Evolutionary conservation across 441 rosid genomes (phyloP), one percentile per base, ranked within the genome.

Genomic region (Raphanus hybrid): DNA sequence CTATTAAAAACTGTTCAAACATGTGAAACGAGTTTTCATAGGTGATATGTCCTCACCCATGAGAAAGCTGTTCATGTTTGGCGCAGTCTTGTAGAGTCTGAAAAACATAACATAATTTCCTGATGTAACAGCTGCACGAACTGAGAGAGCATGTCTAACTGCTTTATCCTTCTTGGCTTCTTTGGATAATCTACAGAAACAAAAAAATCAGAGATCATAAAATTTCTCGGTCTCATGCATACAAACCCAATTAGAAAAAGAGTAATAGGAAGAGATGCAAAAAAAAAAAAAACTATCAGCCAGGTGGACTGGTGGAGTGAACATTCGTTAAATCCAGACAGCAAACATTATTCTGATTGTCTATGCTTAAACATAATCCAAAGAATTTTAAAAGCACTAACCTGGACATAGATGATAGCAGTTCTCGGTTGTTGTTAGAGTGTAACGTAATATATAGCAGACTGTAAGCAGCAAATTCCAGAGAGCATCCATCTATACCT

Each of bases 391-490:
- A 12, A 52, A 70, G 60, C 34, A 82, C 91, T 48, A 62, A 92
- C 99, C 98, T 92, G 77, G 98, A 84, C 98, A 96, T 96, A 29
- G 89, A 89, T 64, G 98, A 91, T 61, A 91, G 78, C 45, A 96
- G 92, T 75, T 92, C 99, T 77, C 95, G 84, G 78, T 87, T 85
- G 82, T 92, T 94, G 81, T 86, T 90, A 10, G 98, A 91, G 86
- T 94, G 98, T 88, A 96, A 79, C 57, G 92, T 91, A 76, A 89
- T 92, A 86, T 94, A 89, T 50, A 96, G 98, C 60, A 94, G 83
- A 84, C 86, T 83, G 84, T 96, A 96, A 26, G 99, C 99, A 81
- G 98, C 85, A 84, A 96, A 96, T 85, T 96, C 98, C 90, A 88
- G 78, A 74, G 82, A 82, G 83, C 96, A 91, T 68, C 98, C 99